Conservation (phyloP, 192 early-diverging fungal genomes). For the Radiomyces spectabilis region DNA sequence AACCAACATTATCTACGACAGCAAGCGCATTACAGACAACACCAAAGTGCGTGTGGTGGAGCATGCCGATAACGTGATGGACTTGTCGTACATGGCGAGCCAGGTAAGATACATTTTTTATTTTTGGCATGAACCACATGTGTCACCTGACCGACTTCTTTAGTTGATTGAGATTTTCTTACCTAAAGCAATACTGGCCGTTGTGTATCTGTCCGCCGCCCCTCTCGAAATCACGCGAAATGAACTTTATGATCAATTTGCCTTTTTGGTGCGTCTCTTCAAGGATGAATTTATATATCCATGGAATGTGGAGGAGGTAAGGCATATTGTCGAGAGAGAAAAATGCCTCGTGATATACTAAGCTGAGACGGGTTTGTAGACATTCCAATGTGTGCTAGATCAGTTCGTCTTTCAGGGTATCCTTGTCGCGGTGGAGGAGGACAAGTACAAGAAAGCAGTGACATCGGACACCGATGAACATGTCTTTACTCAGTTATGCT, state of each 20-base stretch:
- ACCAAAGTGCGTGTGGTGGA: constrained; percentile 21
- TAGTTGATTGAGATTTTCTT: constrained; percentile 20
- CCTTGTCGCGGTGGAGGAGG: neutral
- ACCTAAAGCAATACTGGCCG: constrained; percentile 21
- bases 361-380: neutral
- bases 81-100: constrained; percentile 30
- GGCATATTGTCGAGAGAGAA: neutral
- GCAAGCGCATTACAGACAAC: constrained; percentile 19
- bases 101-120: constrained; percentile 9
- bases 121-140: neutral
- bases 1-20: constrained; percentile 24
- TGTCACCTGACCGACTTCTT: too few species aligned
- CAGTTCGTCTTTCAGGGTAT: constrained; percentile 14
- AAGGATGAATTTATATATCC: constrained; percentile 27
- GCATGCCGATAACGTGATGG: constrained; percentile 32
- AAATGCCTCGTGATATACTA: neutral
- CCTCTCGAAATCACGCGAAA: constrained; percentile 2
- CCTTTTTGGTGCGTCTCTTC: constrained; percentile 22
- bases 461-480: constrained; percentile 4
- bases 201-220: constrained; percentile 20
- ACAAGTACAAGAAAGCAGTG: neutral
- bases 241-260: constrained; percentile 17
- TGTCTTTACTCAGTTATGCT: constrained; percentile 19
- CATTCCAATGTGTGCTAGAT: constrained; percentile 9
- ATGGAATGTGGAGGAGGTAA: constrained; percentile 26